Evolutionary conservation across 495 filamentous ascomycete genomes (phyloP), one percentile per base, ranked within the genome.

Genomic region (Corynascus novoguineensis): DNA sequence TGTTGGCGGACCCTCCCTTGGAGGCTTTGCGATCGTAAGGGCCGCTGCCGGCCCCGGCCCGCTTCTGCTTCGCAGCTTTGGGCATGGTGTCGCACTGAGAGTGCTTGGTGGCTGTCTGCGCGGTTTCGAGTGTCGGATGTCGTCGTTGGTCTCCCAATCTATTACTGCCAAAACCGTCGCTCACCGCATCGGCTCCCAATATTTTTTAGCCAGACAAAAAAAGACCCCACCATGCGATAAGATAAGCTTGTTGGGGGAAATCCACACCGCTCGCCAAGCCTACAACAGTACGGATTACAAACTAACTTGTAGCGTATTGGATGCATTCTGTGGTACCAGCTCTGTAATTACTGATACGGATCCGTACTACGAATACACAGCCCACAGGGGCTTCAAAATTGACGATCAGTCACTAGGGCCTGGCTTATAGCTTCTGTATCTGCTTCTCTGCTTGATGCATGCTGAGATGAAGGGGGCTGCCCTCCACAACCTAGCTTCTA

Each of bases 11-110:
- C 6, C 12, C 73, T 70, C 70, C 53, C 73, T 64, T 62, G 35
- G 60, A 45, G 27, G 34, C 49, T 40, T 78, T 59, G 59, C 68
- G 73, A 31, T 78, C 73, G 70, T 90, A 90, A 4, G 86, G 86
- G 28, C 70, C 69, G 47, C 66, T 68, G 44, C 73, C 64, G 22
- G 77, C 75, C 60, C 71, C 73, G 58, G 78, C 81, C 72, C 82
- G 82, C 78, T 87, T 89, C 46, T 74, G 67, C 24, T 75, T 70
- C 58, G 81, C 77, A n/a, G 75, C 73, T 71, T 86, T 86, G n/a
- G 76, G 79, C 83, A 86, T 85, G 24, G 38, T 62, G 32, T 28
- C 0, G 2, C 37, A 17, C 17, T 17, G 15, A n/a, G n/a, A n/a
- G n/a, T n/a, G n/a, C n/a, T n/a, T n/a, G n/a, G 12, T 21, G 10